Base-by-base conservation (phyloP, 1,284 basidiomycete genomes). In the Marasmius fiardii region DNA sequence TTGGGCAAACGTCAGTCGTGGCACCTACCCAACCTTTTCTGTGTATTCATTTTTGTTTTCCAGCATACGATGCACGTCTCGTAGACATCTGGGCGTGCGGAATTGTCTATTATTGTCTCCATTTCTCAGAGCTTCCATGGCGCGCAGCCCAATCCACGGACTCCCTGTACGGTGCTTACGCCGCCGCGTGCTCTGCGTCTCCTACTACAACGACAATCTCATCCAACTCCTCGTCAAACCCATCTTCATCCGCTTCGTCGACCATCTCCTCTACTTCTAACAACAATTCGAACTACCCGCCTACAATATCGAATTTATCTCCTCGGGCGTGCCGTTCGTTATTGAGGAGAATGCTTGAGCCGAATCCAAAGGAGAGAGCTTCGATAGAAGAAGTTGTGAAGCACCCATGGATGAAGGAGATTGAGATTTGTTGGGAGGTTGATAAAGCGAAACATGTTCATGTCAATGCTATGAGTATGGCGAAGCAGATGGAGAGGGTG, bases 51-150 rank as follows among this genome's bases (percentile, higher is more conserved):
- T 20, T 21, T 37, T 21, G 23, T 41, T 18, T 23, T 41, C 14
- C 70, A 95, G 96, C 96, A 67, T 99, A 99, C 71, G 96, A 99
- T 66, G 97, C 96, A 1, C 87, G 96, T 26, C 81, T 96, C 3
- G 96, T 99, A 61, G 96, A 99, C 67, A 92, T 99, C 52, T 99
- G 96, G 96, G 95, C 96, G 0, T 92, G 91, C 52, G 96, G 91
- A 11, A 85, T 99, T 61, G 95, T 99, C 60, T 98, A 97, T 74
- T 99, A 99, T 77, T 98, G 96, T 78, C 85, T 98, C 71, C 92
- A 95, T 73, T 96, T 96, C 77, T 91, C 94, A 70, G 95, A 98
- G 71, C 81, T 98, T 52, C 95, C 96, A 0, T 99, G 97, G 96
- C 88, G 95, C 55, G 93, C 93, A 11, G 96, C 96, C 34, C 95